Percentiles rank a stretch among this genome's conserved stretches.
These are phyloP conservation scores for Candida gorgasii DNA, from an alignment of 805 yeast genomes.

Conservation along the genomic window DNA sequence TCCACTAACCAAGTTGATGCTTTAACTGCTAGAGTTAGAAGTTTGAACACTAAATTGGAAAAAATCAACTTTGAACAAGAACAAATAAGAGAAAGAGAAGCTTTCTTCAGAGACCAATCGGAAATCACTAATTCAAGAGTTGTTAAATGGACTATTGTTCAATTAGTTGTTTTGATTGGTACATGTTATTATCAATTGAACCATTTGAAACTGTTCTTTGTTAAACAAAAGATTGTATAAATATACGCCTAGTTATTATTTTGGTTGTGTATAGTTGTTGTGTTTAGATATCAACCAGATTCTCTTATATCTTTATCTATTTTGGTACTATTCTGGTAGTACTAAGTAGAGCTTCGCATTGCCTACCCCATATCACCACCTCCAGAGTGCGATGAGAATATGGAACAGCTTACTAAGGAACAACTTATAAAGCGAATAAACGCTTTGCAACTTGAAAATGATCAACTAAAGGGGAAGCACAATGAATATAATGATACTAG, in stretches of 20 bases:
- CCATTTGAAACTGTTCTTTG: slow-evolving; percentile 78
- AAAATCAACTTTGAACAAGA: slow-evolving; percentile 47
- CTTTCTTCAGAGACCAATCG: slow-evolving; percentile 71
- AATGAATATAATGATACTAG: neutral
- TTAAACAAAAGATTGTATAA: slow-evolving; percentile 81
- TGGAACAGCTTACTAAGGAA: slow-evolving; percentile 14
- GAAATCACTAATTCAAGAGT: slow-evolving; percentile 76
- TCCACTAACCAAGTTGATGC: slow-evolving; percentile 52
- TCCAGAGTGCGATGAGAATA: neutral
- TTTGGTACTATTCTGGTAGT: too few species aligned
- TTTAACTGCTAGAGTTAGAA: slow-evolving; percentile 38
- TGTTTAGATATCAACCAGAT: too few species aligned
- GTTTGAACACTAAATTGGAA: slow-evolving; percentile 40
- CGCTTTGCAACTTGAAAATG: slow-evolving; percentile 20
- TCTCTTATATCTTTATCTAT: too few species aligned
- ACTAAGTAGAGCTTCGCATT: too few species aligned
- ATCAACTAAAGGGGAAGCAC: slow-evolving; percentile 9
- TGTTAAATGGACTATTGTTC: slow-evolving; percentile 71
- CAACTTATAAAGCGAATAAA: slow-evolving; percentile 25
- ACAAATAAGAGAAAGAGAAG: slow-evolving; percentile 72
- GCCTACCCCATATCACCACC: too few species aligned
- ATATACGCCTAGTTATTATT: too few species aligned
- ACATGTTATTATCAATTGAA: slow-evolving; percentile 77
- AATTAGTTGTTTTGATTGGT: slow-evolving; percentile 61
- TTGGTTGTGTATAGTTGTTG: neutral